phyloP scores from a whole-genome alignment of 2,329 filamentous ascomycete species.

The Monosporascus sp. region DNA sequence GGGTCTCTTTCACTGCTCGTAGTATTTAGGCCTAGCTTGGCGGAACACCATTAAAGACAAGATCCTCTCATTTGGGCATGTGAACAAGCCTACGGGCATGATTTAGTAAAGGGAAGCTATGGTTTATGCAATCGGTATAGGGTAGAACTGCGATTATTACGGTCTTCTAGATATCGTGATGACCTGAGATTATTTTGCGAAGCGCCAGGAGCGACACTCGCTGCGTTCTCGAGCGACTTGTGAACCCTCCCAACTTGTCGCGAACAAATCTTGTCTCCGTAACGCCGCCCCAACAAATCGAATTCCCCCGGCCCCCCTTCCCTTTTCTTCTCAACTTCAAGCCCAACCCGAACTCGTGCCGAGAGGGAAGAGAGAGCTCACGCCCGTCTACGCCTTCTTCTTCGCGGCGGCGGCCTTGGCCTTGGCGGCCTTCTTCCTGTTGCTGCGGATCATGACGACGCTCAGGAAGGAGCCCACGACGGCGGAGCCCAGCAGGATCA shows the following conservation, averaged over 20 bases:
- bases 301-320: not conserved
- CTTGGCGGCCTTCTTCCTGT: constrained; percentile 95
- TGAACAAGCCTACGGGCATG: constrained; percentile 1
- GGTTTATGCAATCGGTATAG: not conserved
- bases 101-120: not conserved
- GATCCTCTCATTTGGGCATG: constrained; percentile 9
- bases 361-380: too few species aligned
- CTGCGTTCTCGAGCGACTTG: too few species aligned
- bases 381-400: constrained; percentile 62
- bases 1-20: constrained; percentile 11
- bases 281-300: not conserved
- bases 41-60: constrained; percentile 19
- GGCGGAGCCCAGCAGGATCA: constrained; percentile 84
- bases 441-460: constrained; percentile 98
- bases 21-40: constrained; percentile 3
- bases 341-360: too few species aligned
- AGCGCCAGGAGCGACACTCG: too few species aligned
- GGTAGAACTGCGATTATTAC: too few species aligned
- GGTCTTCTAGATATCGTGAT: too few species aligned
- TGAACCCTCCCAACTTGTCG: too few species aligned
- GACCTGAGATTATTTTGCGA: too few species aligned
- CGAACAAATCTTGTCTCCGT: not conserved
- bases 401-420: constrained; percentile 70
- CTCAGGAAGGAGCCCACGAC: constrained; percentile 95
- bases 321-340: constrained; percentile 1